Percentiles rank a stretch among this genome's conserved stretches.
Evolutionary conservation across 768 basidiomycete genomes (phyloP).

Genomic region (Russula lepida): DNA sequence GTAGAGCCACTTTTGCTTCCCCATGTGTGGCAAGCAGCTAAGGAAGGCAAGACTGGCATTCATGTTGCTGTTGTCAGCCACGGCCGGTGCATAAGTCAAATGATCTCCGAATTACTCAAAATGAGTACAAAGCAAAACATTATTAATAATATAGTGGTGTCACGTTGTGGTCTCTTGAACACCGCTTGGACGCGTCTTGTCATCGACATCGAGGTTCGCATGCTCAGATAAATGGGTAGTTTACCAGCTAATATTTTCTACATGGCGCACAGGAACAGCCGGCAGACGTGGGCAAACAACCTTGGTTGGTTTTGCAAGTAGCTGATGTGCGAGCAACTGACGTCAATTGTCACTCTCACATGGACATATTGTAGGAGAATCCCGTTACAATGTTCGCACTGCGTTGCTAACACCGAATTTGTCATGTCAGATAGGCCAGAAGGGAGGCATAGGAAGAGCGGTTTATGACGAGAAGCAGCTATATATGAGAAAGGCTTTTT

Average conservation of each 20-base stretch:
- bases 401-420: background rate
- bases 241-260: constrained; percentile 7
- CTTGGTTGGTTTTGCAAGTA: constrained; percentile 33
- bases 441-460: constrained; percentile 64
- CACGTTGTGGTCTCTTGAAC: constrained; percentile 49
- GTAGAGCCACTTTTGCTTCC: constrained; percentile 43
- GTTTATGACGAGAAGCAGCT: constrained; percentile 69
- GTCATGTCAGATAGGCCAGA: constrained; percentile 47
- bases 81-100: constrained; percentile 52
- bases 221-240: background rate
- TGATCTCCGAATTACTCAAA: constrained; percentile 45
- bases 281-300: constrained; percentile 24
- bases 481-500: constrained; percentile 61
- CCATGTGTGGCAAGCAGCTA: constrained; percentile 40
- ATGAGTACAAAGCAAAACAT: constrained; percentile 29
- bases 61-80: constrained; percentile 70
- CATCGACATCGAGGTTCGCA: constrained; percentile 40
- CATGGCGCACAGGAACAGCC: constrained; percentile 24
- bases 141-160: constrained; percentile 30
- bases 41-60: constrained; percentile 31
- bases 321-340: constrained; percentile 43
- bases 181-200: constrained; percentile 61
- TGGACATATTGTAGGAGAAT: no score
- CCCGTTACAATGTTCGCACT: background rate
- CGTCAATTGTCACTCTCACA: constrained; percentile 50